A percentile compares a stretch with the other conserved stretches of the same genome.
These are phyloP conservation scores for Didymella pinodella DNA, from an alignment of 2,329 filamentous ascomycete genomes.

Conservation along the genomic window DNA sequence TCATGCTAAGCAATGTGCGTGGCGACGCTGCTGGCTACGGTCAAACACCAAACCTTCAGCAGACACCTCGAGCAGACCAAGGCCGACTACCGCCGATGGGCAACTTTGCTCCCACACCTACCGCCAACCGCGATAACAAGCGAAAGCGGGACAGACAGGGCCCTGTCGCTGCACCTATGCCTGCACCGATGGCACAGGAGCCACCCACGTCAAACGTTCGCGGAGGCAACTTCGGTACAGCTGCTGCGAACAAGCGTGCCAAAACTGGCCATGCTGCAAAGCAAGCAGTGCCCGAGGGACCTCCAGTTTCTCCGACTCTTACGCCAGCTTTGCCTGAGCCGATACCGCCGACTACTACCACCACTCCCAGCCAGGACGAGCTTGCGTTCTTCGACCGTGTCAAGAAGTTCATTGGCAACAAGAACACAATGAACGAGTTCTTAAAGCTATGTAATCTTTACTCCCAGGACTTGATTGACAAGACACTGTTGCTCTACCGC, in stretches of 20 bases:
- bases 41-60: conserved; percentile 54
- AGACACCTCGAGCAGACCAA: conserved; percentile 58
- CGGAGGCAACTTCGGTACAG: conserved; percentile 38
- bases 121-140: conserved; percentile 87
- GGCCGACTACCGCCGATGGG: conserved; percentile 83
- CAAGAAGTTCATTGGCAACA: conserved; percentile 94
- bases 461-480: conserved; percentile 90
- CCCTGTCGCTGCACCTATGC: conserved; percentile 51
- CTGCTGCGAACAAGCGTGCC: conserved; percentile 63
- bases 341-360: conserved; percentile 75
- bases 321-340: conserved; percentile 89
- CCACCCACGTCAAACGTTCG: conserved; percentile 44
- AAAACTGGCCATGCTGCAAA: conserved; percentile 72
- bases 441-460: conserved; percentile 96
- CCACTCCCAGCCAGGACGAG: conserved; percentile 82
- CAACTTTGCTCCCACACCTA: conserved; percentile 86
- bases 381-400: conserved; percentile 94
- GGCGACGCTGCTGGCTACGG: conserved; percentile 60
- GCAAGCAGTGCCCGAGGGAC: conserved; percentile 64
- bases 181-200: conserved; percentile 45
- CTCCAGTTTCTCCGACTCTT: conserved; percentile 81
- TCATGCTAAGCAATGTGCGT: conserved; percentile 70
- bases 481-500: conserved; percentile 80
- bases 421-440: conserved; percentile 93
- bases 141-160: conserved; percentile 74